A percentile compares a stretch with the other conserved stretches of the same genome.
Conservation (phyloP, 495 filamentous ascomycete genomes). For the Penicillium roqueforti region DNA sequence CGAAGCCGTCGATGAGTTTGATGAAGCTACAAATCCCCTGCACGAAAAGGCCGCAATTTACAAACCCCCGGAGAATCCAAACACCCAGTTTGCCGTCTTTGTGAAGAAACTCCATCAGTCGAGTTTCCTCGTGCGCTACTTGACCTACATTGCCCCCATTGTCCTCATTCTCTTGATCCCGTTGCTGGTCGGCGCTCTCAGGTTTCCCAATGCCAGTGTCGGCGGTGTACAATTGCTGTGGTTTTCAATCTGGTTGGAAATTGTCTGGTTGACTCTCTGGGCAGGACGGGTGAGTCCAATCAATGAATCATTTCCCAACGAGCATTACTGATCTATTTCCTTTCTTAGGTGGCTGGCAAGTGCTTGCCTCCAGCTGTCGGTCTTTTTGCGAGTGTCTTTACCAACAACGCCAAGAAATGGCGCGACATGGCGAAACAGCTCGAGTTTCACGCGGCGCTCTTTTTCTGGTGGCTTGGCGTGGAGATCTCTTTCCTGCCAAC, state of each 20-base stretch:
- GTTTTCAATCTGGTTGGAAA: conserved; percentile 94
- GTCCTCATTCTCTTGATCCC: conserved; percentile 74
- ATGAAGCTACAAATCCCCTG: conserved; percentile 66
- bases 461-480: conserved; percentile 88
- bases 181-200: conserved; percentile 67
- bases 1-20: conserved; percentile 78
- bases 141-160: conserved; percentile 80
- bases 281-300: conserved; percentile 55
- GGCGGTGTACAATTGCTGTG: conserved; percentile 78
- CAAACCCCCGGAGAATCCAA: conserved; percentile 63
- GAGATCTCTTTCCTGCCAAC: conserved; percentile 58
- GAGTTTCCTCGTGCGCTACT: conserved; percentile 75
- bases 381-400: conserved; percentile 68
- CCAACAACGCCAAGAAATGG: conserved; percentile 92
- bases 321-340: background rate
- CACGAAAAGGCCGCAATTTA: conserved; percentile 67
- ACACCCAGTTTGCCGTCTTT: conserved; percentile 55
- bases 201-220: conserved; percentile 60
- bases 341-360: conserved; percentile 64
- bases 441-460: conserved; percentile 80
- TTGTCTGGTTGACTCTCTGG: conserved; percentile 92
- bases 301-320: background rate
- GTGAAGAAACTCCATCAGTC: conserved; percentile 68
- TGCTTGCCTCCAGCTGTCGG: conserved; percentile 65
- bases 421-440: conserved; percentile 81